Evolutionary conservation across 345 rosid genomes (phyloP).

Genomic region (Geranium brycei): DNA sequence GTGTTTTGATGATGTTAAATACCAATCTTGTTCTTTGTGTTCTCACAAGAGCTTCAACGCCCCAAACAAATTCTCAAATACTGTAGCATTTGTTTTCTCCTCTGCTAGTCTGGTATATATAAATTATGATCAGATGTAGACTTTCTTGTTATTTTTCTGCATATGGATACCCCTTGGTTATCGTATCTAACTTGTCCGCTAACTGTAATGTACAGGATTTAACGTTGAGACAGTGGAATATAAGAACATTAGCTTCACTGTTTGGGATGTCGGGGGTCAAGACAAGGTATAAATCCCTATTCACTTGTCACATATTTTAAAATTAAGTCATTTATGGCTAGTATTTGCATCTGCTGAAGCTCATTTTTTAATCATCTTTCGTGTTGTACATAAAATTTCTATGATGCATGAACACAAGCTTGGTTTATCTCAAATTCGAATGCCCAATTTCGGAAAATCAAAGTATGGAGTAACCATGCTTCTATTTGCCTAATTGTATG

Average conservation of each 20-base stretch:
- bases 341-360: background rate
- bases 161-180: background rate
- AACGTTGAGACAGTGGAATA: conserved; percentile 90
- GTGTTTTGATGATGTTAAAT: too few species aligned
- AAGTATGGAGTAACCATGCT: background rate
- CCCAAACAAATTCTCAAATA: too few species aligned
- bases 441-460: too few species aligned
- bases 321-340: background rate
- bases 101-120: too few species aligned
- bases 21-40: too few species aligned
- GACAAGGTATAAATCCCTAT: conserved; percentile 47
- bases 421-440: too few species aligned
- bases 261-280: conserved; percentile 93
- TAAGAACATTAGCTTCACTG: conserved; percentile 83
- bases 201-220: conserved; percentile 37
- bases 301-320: background rate
- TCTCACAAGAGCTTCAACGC: too few species aligned
- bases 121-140: too few species aligned
- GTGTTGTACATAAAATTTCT: too few species aligned
- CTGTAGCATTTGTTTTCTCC: too few species aligned
- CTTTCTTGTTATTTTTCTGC: background rate
- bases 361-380: background rate
- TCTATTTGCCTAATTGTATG: background rate
- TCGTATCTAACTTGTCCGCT: background rate
- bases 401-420: too few species aligned